Evolutionary conservation across 805 yeast genomes (phyloP).

Genomic region (Starmera pachycereana): DNA sequence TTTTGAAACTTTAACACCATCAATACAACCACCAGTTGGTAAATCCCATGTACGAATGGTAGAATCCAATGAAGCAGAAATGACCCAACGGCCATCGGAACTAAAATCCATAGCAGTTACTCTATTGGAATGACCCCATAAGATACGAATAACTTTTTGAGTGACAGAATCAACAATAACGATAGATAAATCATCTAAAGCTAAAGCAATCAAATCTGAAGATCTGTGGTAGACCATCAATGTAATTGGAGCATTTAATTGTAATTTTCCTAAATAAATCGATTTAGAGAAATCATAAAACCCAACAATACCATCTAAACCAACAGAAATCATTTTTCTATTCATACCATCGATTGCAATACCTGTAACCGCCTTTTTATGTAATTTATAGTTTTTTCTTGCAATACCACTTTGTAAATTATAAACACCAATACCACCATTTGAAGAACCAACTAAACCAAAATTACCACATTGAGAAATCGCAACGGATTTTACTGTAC

Average conservation of each 20-base stretch:
- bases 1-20: conserved; percentile 67
- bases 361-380: conserved; percentile 79
- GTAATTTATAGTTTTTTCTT: conserved; percentile 59
- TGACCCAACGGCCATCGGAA: conserved; percentile 93
- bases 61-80: conserved; percentile 72
- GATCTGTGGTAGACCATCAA: conserved; percentile 66
- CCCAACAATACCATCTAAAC: conserved; percentile 82
- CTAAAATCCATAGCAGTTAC: conserved; percentile 84
- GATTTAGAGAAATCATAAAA: conserved; percentile 78
- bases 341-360: conserved; percentile 86
- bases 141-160: conserved; percentile 71
- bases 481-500: conserved; percentile 62
- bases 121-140: conserved; percentile 84
- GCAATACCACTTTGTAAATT: conserved; percentile 87
- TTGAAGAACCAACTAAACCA: conserved; percentile 80
- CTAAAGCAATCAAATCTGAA: conserved; percentile 77
- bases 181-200: conserved; percentile 78
- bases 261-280: conserved; percentile 53
- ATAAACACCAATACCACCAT: conserved; percentile 77
- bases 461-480: conserved; percentile 94
- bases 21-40: conserved; percentile 95
- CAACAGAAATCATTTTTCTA: conserved; percentile 73
- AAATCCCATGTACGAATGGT: conserved; percentile 95
- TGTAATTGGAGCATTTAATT: conserved; percentile 70
- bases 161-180: conserved; percentile 77